These are phyloP conservation scores for Populus ilicifolia DNA, from an alignment of 345 rosid species.

Conservation along the genomic window DNA sequence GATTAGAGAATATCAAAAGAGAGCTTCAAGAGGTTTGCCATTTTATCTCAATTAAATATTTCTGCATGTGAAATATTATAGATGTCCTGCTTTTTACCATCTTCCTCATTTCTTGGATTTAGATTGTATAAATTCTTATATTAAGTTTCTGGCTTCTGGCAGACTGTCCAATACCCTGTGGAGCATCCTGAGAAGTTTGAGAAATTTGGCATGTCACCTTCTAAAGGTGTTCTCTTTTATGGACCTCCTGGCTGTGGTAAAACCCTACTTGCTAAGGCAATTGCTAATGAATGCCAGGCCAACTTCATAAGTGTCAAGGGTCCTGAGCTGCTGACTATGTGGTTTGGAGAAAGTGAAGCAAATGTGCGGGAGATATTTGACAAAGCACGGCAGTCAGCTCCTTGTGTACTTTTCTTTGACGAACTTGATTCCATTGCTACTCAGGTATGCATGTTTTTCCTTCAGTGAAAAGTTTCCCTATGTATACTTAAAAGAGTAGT, in stretches of 20 bases:
- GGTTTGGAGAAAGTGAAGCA: slow-evolving; percentile 42
- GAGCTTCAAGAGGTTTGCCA: slow-evolving; percentile 35
- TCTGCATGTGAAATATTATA: neutral
- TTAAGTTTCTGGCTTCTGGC: slow-evolving; percentile 2
- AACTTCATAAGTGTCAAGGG: slow-evolving; percentile 37
- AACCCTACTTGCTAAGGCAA: slow-evolving; percentile 39
- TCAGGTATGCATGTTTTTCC: slow-evolving; percentile 17
- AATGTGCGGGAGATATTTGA: slow-evolving; percentile 35
- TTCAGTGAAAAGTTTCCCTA: neutral
- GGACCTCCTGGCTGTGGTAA: slow-evolving; percentile 38
- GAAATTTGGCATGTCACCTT: slow-evolving; percentile 42
- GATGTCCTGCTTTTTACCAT: neutral
- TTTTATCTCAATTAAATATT: neutral
- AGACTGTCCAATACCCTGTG: slow-evolving; percentile 39
- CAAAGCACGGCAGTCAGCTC: slow-evolving; percentile 39
- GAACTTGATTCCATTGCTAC: slow-evolving; percentile 38
- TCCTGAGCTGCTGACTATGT: slow-evolving; percentile 36
- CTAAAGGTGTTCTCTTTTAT: slow-evolving; percentile 37
- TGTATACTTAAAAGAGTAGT: neutral
- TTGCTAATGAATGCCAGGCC: slow-evolving; percentile 38
- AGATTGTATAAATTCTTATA: neutral
- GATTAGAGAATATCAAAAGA: slow-evolving; percentile 37
- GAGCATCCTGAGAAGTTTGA: slow-evolving; percentile 41
- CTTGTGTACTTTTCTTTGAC: slow-evolving; percentile 38
- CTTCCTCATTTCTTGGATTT: neutral